These are phyloP conservation scores for Mycena haematopus DNA, from an alignment of 768 basidiomycete genomes.

Conservation along the genomic window DNA sequence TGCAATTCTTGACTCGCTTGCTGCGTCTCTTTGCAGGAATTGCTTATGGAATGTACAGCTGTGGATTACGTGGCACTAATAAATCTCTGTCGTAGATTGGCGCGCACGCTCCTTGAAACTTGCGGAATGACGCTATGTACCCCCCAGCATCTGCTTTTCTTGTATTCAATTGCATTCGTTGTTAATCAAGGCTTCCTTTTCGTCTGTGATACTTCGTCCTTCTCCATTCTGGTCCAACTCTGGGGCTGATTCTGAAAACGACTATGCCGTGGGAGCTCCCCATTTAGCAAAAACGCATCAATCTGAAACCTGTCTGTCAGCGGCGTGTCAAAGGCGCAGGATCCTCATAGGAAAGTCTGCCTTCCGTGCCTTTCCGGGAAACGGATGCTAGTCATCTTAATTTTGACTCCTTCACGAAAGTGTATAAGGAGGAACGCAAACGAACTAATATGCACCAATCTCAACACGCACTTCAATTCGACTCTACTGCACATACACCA, in stretches of 20 bases:
- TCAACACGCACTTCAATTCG: neutral
- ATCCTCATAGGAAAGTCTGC: neutral
- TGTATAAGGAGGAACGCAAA: neutral
- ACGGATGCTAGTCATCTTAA: neutral
- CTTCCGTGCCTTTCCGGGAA: neutral
- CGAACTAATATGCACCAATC: neutral
- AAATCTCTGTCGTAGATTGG: neutral
- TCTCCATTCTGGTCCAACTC: neutral
- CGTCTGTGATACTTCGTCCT: neutral
- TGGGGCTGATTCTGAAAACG: neutral
- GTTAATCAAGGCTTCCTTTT: neutral
- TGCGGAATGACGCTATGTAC: no score
- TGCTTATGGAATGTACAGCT: neutral
- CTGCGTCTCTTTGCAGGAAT: no score
- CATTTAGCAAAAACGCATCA: neutral
- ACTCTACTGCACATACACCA: neutral
- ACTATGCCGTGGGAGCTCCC: neutral
- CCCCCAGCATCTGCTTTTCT: neutral
- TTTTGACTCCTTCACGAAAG: neutral
- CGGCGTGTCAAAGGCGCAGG: neutral
- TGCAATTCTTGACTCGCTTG: neutral
- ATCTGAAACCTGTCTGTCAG: slow-evolving; percentile 1
- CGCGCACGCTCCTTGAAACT: neutral
- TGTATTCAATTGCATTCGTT: neutral
- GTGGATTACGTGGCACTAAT: no score